Conservation (phyloP, 225 moss, liverwort and hornwort genomes). For the Takakia lepidozioides region DNA sequence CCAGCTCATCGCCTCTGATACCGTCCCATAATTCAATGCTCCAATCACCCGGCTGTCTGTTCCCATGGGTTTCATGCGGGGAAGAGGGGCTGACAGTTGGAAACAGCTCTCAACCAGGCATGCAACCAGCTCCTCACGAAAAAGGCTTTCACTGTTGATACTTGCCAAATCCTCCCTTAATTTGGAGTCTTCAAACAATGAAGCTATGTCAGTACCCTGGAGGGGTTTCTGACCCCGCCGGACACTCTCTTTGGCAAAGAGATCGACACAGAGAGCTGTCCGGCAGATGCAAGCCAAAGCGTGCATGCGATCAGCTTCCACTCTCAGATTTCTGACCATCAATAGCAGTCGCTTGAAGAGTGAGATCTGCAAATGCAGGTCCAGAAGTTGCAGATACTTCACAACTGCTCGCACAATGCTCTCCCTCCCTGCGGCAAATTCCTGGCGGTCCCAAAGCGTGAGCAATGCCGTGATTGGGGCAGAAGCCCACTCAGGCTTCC, state of each 20-base stretch:
- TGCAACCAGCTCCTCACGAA: constrained; percentile 89
- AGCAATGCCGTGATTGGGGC: constrained; percentile 87
- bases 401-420: constrained; percentile 97
- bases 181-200: constrained; percentile 82
- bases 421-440: constrained; percentile 90
- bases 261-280: constrained; percentile 83
- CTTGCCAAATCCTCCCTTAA: constrained; percentile 74
- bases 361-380: constrained; percentile 93
- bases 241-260: constrained; percentile 92
- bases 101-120: constrained; percentile 95
- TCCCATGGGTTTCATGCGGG: constrained; percentile 43
- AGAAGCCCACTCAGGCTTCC: constrained; percentile 96
- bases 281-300: constrained; percentile 93
- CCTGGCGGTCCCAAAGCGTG: constrained; percentile 94
- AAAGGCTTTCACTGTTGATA: constrained; percentile 55
- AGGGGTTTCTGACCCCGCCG: constrained; percentile 87
- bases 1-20: constrained; percentile 83
- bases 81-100: constrained; percentile 83
- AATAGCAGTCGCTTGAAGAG: constrained; percentile 91
- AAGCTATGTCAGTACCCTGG: constrained; percentile 75
- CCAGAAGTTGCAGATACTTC: constrained; percentile 89
- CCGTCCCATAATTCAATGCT: constrained; percentile 80
- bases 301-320: constrained; percentile 93
- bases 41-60: constrained; percentile 81
- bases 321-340: constrained; percentile 90